These are phyloP conservation scores for Allium sativum DNA, from an alignment of 106 monocot genomes.

Conservation along the genomic window DNA sequence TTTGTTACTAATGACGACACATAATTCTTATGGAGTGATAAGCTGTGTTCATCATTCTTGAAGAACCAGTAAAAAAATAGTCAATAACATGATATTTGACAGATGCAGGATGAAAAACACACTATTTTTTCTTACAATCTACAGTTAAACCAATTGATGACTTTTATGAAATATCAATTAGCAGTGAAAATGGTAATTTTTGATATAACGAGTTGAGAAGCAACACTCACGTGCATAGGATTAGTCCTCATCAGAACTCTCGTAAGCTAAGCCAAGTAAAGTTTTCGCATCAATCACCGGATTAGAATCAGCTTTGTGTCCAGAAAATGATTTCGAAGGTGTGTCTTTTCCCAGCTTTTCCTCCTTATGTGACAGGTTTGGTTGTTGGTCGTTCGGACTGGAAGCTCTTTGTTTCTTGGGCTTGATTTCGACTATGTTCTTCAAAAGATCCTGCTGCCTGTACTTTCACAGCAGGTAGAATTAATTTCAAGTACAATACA, in stretches of 20 bases:
- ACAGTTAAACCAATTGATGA: too few species aligned
- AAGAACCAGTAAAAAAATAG: too few species aligned
- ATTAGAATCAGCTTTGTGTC: constrained; percentile 2
- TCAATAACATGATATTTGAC: too few species aligned
- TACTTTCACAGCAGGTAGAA: background rate
- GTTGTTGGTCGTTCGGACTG: constrained; percentile 23
- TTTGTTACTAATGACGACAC: too few species aligned
- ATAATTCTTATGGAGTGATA: too few species aligned
- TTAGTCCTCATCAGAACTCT: constrained; percentile 24
- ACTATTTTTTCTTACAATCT: too few species aligned
- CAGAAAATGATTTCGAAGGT: background rate
- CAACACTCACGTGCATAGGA: background rate
- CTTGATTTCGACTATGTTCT: constrained; percentile 79
- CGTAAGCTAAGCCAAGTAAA: constrained; percentile 22
- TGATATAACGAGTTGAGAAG: too few species aligned
- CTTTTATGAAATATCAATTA: too few species aligned
- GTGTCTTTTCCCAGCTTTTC: background rate
- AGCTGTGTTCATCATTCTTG: too few species aligned
- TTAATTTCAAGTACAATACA: background rate
- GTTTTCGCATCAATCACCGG: constrained; percentile 14
- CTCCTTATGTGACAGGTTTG: background rate
- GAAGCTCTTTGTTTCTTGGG: constrained; percentile 49
- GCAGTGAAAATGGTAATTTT: too few species aligned
- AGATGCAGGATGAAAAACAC: too few species aligned
- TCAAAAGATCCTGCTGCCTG: constrained; percentile 94